A percentile compares a stretch with the other conserved stretches of the same genome.
Evolutionary conservation across 2,329 filamentous ascomycete genomes (phyloP).

Genomic region (Penicillium sp.): DNA sequence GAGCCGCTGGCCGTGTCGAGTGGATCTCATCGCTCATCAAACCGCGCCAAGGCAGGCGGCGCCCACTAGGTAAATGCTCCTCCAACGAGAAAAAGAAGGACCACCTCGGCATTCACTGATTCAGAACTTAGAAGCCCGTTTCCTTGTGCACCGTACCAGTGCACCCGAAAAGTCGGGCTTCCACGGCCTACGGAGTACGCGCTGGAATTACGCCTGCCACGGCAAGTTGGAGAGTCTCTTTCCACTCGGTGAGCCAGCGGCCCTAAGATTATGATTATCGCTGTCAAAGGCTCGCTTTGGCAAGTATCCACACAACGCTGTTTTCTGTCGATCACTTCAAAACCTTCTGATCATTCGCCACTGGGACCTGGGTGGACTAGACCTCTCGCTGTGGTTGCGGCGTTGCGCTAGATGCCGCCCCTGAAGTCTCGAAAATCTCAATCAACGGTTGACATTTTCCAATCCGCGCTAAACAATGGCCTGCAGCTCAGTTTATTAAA

Average conservation of each 20-base stretch:
- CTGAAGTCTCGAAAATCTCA: neutral
- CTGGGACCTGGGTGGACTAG: neutral
- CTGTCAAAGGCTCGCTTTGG: neutral
- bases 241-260: neutral
- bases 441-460: neutral
- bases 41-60: constrained; percentile 1
- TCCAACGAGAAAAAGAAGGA: neutral
- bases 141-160: neutral
- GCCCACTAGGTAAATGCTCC: constrained; percentile 6
- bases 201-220: neutral
- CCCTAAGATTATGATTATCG: neutral
- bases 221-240: neutral
- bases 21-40: neutral
- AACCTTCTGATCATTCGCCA: neutral
- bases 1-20: neutral
- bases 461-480: neutral
- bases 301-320: neutral
- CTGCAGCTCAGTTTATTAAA: constrained; percentile 5
- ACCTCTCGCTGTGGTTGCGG: neutral
- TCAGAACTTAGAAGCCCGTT: neutral
- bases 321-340: constrained; percentile 1
- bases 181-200: neutral
- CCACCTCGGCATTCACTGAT: neutral
- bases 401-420: neutral
- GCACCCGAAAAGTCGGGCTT: neutral